Percentiles rank a stretch among this genome's conserved stretches.
These are phyloP conservation scores for Omphalotus guepiniiformis DNA, from an alignment of 768 basidiomycete genomes.

Conservation along the genomic window DNA sequence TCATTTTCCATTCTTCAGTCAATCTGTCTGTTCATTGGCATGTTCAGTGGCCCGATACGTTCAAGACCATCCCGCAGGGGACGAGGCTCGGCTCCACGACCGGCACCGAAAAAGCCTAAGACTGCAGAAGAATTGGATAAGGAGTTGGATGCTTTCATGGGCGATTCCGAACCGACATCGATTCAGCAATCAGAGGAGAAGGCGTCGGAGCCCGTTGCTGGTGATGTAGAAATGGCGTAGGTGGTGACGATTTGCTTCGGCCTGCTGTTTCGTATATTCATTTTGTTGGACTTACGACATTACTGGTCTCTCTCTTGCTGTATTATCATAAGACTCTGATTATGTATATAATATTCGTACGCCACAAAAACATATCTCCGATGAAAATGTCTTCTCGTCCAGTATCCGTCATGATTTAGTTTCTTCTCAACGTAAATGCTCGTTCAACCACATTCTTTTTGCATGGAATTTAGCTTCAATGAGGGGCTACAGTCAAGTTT, in stretches of 20 bases:
- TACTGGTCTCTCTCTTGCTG: not conserved
- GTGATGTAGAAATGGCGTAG: conserved; percentile 38
- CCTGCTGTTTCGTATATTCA: not conserved
- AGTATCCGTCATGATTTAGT: no score
- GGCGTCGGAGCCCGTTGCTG: not conserved
- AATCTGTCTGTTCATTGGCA: not conserved
- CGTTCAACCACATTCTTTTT: no score
- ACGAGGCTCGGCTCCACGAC: conserved; percentile 21
- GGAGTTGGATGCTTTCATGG: conserved; percentile 87
- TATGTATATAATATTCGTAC: not conserved
- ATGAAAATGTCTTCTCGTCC: no score
- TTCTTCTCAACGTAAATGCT: no score
- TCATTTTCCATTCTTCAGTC: not conserved
- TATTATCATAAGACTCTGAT: not conserved
- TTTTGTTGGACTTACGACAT: not conserved
- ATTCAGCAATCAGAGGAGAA: not conserved
- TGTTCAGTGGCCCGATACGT: conserved; percentile 44
- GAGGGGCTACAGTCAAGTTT: no score
- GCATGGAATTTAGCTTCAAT: no score
- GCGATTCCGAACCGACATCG: conserved; percentile 37
- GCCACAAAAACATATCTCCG: no score
- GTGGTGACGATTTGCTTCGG: no score
- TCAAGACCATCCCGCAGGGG: conserved; percentile 30
- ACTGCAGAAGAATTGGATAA: conserved; percentile 82
- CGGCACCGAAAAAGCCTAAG: conserved; percentile 48